Base-by-base conservation (phyloP, 352 stramenopile genomes). In the Phytophthora meadii region DNA sequence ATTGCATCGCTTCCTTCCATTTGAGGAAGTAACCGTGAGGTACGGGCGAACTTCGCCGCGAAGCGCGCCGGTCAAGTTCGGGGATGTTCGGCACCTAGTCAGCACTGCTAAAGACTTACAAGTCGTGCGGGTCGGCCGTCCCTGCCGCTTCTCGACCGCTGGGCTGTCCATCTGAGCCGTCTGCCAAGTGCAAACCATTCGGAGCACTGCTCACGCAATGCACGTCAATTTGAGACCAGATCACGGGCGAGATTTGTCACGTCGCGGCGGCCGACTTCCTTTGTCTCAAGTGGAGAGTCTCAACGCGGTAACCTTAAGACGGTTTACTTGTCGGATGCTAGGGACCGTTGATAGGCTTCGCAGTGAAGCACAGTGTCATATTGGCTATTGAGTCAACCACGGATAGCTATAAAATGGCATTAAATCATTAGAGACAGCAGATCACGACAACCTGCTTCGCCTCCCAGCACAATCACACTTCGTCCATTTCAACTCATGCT, bases 121-220 rank as follows among this genome's bases (percentile, higher is more conserved):
- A 14, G 42, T 40, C 17, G 47, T 51, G 44, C 39, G 65, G 69
- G 64, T 66, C 41, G 4, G 34, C 61, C 34, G 67, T 53, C 48
- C 19, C 30, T 36, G 28, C 44, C 22, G 19, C 14, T 19, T 39
- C 28, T 34, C 12, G 51, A 57, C 51, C 30, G 14, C 10, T 10
- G n/a, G 58, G 58, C 58, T 72, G 45, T 72, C 65, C 65, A 64
- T 53, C 52, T 52, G 57, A 68, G 58, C 12, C 58, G 58, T 72
- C 65, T 72, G 50, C 44, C 27, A 27, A 15, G 9, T 27, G 24
- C 36, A 15, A 61, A 46, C 30, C 22, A 60, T 47, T 54, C 27
- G 24, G 19, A 6, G 22, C n/a, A n/a, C n/a, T 17, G 45, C 25
- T 14, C 15, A 27, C 30, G 25, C 27, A 24, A 39, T 19, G 45